Base-by-base conservation (phyloP, 2,329 filamentous ascomycete species). In the Hypomyces perniciosus region DNA sequence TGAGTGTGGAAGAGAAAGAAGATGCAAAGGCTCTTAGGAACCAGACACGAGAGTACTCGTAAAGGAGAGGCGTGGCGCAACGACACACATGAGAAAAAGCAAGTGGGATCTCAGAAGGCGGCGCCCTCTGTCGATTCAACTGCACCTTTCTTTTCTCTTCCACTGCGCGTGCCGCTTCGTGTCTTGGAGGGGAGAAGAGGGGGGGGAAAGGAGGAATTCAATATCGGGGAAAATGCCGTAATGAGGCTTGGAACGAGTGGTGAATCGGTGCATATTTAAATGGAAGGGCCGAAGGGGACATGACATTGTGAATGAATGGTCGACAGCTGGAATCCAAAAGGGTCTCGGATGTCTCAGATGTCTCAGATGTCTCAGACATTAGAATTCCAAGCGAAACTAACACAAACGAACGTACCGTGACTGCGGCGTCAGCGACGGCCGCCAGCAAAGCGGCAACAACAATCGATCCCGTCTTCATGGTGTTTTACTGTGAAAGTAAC, bases 381-480 rank as follows among this genome's bases (percentile, higher is more conserved):
- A 3, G 8, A 12, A 3, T 8, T 35, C 9, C 9, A 40, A n/a
- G n/a, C 7, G 6, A 12, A 38, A 20, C 35, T 38, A 6, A 9
- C 20, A 10, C 9, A 10, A 8, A 28, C 10, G 20, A 45, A 57
- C 55, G 52, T 54, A 56, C 43, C 48, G 51, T 55, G 7, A 57
- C 59, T 48, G 56, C 48, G 37, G 62, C 64, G 30, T 66, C 61
- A 41, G 56, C 57, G 53, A 63, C 57, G 31, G 59, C 62, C 20
- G 62, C 61, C 54, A 70, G 55, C 27, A 66, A 53, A 30, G 66
- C 56, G 41, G 64, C 62, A 45, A 62, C 63, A 31, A 66, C 55
- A 37, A 69, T 45, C 35, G 61, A 59, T 37, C 60, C 51, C 42
- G 62, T 58, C 66, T 67, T 70, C 68, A 71, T 71, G 54, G 34